Evolutionary conservation across 139 green algal species (phyloP).

Genomic region (Edaphochlamys debaryana): DNA sequence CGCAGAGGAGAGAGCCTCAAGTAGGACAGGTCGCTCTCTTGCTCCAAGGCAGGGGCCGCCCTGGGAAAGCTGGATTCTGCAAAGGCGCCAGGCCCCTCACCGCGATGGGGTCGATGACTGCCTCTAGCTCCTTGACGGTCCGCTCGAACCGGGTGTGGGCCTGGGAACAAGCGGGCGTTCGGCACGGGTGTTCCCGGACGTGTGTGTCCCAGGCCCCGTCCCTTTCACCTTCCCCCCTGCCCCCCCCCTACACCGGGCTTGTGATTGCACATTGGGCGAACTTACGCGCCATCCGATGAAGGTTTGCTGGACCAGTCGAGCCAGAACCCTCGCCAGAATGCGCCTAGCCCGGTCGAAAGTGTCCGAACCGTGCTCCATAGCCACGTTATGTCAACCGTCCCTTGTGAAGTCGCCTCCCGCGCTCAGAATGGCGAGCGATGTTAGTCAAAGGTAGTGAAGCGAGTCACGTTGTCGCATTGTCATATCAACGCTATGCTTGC

Average conservation of each 20-base stretch:
- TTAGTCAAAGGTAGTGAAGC: too few species aligned
- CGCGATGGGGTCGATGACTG: conserved; percentile 10
- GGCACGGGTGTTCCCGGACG: too few species aligned
- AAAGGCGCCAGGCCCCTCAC: background rate
- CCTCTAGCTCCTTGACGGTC: background rate
- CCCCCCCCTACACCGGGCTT: background rate
- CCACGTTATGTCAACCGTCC: too few species aligned
- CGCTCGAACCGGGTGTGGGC: background rate
- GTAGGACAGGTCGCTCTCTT: background rate
- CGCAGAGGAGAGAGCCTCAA: background rate
- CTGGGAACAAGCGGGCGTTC: background rate
- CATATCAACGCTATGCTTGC: too few species aligned
- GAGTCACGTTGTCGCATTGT: too few species aligned
- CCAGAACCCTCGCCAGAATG: conserved; percentile 15
- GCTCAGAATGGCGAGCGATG: too few species aligned
- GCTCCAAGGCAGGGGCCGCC: too few species aligned
- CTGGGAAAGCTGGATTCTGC: too few species aligned
- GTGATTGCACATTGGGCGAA: background rate
- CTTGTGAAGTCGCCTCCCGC: too few species aligned
- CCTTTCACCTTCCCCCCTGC: background rate
- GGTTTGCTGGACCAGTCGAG: background rate
- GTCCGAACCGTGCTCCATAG: background rate
- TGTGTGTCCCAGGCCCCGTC: background rate
- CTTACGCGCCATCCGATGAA: conserved; percentile 21
- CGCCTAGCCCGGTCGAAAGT: background rate